Evolutionary conservation across 768 basidiomycete genomes (phyloP), one percentile per base, ranked within the genome.

Genomic region (Leccinum longicurvipes): DNA sequence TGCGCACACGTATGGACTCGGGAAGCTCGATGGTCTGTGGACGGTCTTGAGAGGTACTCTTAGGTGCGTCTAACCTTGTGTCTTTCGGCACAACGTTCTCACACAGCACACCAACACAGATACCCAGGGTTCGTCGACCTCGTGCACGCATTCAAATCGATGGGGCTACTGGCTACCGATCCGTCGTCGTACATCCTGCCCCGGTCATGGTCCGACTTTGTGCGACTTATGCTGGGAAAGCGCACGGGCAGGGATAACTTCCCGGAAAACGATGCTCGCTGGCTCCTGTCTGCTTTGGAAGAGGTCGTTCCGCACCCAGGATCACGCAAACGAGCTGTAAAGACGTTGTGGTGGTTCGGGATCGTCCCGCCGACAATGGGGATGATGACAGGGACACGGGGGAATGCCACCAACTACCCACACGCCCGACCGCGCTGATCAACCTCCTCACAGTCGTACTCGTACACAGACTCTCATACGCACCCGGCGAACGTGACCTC

Each of bases 31-130:
- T 0, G 68, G 67, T 6, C 61, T 89, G 54, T 76, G 80, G 50
- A 88, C 91, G 1, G 73, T 95, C 50, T 71, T 97, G 63, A 79
- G 95, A 31, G 95, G 95, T 5, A 97, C 95, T 0, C 69, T 97
- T 45, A 81, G 94, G 86, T 87, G 57, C 48, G 74, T 51, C 17
- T 7, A 41, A 12, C 17, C 2, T 4, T 9, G 15, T 12, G n/a
- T n/a, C n/a, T n/a, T n/a, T n/a, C n/a, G 11, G 7, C 0, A n/a
- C 6, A 6, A 0, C 3, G 1, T n/a, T 4, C 29, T 1, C 19
- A 49, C 5, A 5, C 12, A 25, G 19, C 34, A 44, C n/a, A n/a
- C 9, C 6, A 2, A 4, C 11, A 51, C 63, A 91, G 92, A 67
- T 95, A 97, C 68, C 87, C 89, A 3, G 93, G 93, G 0, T 97